Percentiles rank a stretch among this genome's conserved stretches.
Evolutionary conservation across 495 filamentous ascomycete species (phyloP).

Genomic region (Amniculicola lignicola): DNA sequence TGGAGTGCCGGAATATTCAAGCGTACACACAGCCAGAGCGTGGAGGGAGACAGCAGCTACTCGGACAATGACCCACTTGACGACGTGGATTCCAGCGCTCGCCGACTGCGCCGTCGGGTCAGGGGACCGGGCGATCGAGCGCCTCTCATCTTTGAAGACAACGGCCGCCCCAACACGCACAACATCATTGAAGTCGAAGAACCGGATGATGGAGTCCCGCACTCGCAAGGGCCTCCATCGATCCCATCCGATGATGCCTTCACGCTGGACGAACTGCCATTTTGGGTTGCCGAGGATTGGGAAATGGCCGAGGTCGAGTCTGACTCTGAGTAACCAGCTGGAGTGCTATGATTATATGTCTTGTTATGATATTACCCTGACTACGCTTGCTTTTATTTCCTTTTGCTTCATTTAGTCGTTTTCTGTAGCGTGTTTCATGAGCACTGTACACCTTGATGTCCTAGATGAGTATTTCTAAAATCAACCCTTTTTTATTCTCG

Average conservation of each 20-base stretch:
- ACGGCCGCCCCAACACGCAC: slow-evolving; percentile 23
- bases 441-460: too few relatives aligned
- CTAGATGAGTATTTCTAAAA: too few relatives aligned
- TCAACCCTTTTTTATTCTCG: too few relatives aligned
- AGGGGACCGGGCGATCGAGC: slow-evolving; percentile 32
- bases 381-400: background rate
- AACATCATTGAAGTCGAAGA: slow-evolving; percentile 35
- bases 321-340: too few relatives aligned
- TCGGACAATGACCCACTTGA: slow-evolving; percentile 34
- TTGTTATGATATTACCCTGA: too few relatives aligned
- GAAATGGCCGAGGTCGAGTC: slow-evolving; percentile 35
- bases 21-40: slow-evolving; percentile 37
- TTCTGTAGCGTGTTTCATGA: too few relatives aligned
- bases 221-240: slow-evolving; percentile 30
- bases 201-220: slow-evolving; percentile 19
- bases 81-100: slow-evolving; percentile 35
- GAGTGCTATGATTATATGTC: too few relatives aligned
- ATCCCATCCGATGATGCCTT: slow-evolving; percentile 36
- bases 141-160: slow-evolving; percentile 36
- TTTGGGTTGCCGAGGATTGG: slow-evolving; percentile 29
- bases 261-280: slow-evolving; percentile 35
- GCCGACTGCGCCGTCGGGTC: slow-evolving; percentile 36
- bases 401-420: slow-evolving; percentile 10
- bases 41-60: slow-evolving; percentile 38
- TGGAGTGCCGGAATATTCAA: slow-evolving; percentile 40